phyloP scores from a whole-genome alignment of 1,139 yeast species.

The Geotrichum citri-aurantii region DNA sequence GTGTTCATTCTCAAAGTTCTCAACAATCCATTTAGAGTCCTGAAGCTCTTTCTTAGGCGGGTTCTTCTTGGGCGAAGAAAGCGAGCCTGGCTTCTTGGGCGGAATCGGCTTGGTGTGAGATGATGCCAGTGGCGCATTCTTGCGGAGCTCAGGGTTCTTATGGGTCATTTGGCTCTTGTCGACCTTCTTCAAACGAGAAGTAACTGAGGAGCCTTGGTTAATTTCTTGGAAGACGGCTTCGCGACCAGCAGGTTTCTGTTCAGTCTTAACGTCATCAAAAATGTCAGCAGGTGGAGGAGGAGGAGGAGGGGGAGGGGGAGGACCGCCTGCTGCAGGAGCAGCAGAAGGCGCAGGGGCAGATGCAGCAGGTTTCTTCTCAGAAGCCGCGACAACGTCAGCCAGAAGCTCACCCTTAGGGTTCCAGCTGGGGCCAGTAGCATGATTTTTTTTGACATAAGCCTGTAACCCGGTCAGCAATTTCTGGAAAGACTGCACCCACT shows the following conservation, averaged over 20 bases:
- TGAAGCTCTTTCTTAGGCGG: constrained; percentile 72
- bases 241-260: constrained; percentile 49
- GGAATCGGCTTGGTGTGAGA: constrained; percentile 46
- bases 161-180: constrained; percentile 93
- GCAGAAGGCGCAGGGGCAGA: constrained; percentile 34
- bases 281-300: constrained; percentile 76
- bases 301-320: constrained; percentile 46
- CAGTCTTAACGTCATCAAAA: constrained; percentile 40
- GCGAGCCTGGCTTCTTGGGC: constrained; percentile 70
- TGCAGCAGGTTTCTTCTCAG: constrained; percentile 29
- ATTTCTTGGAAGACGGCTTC: constrained; percentile 89
- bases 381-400: constrained; percentile 26
- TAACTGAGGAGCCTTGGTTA: constrained; percentile 77
- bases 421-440: constrained; percentile 81
- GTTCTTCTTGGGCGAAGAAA: constrained; percentile 36
- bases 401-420: constrained; percentile 48
- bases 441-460: constrained; percentile 67
- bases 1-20: constrained; percentile 59
- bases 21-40: constrained; percentile 87
- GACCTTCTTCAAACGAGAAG: constrained; percentile 83
- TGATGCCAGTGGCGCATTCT: constrained; percentile 28
- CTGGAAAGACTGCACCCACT: constrained; percentile 72
- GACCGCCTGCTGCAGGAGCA: constrained; percentile 34
- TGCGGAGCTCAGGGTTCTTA: constrained; percentile 79
- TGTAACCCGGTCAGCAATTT: constrained; percentile 63